Conservation (phyloP, 345 rosid species). For the Salix udensis region DNA sequence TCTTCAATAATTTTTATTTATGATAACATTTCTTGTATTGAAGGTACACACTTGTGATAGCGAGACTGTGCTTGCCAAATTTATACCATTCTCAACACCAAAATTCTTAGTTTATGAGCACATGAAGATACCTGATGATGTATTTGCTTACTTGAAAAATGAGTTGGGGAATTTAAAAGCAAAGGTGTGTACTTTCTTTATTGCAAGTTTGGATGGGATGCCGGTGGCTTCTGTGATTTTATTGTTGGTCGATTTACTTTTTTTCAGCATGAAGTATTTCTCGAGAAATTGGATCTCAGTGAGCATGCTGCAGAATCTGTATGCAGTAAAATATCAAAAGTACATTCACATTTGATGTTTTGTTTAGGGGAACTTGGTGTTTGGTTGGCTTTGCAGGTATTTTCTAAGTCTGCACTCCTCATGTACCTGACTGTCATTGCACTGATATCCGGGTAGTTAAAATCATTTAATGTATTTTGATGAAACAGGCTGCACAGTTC, state of each 20-base stretch:
- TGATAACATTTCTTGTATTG: conserved; percentile 11
- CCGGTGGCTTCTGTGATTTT: not conserved
- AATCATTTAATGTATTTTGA: not conserved
- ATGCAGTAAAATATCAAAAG: conserved; percentile 39
- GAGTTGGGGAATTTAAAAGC: conserved; percentile 32
- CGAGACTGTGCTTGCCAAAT: conserved; percentile 58
- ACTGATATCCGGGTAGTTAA: not conserved
- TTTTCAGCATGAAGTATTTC: conserved; percentile 48
- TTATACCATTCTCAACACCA: conserved; percentile 56
- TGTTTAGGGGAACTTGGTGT: conserved; percentile 75
- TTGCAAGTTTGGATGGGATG: not conserved
- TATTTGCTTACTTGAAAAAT: conserved; percentile 18
- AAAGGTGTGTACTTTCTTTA: conserved; percentile 39
- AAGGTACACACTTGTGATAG: conserved; percentile 70
- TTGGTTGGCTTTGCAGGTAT: conserved; percentile 78
- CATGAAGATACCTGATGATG: conserved; percentile 25
- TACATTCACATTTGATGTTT: conserved; percentile 37
- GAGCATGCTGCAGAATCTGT: conserved; percentile 30
- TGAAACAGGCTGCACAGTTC: conserved; percentile 64
- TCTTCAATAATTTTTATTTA: not conserved
- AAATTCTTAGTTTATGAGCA: conserved; percentile 48
- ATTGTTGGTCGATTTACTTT: conserved; percentile 10
- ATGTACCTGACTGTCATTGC: not conserved
- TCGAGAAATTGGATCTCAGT: conserved; percentile 41
- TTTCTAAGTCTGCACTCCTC: conserved; percentile 1